A percentile compares a stretch with the other conserved stretches of the same genome.
Evolutionary conservation across 345 rosid species (phyloP).

Genomic region (Rhizophora apiculata): DNA sequence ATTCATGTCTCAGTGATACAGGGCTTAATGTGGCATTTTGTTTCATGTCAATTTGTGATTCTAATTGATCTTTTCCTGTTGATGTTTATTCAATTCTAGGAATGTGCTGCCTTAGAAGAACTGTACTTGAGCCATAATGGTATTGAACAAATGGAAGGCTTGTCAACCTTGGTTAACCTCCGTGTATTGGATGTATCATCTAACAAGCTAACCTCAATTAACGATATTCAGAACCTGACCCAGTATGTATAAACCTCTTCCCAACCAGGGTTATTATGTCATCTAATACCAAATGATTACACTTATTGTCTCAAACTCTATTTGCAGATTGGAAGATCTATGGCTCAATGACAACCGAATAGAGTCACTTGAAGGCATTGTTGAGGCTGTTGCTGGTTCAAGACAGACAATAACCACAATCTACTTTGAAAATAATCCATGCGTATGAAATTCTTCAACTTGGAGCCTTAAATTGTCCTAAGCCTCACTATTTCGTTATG

Average conservation of each 20-base stretch:
- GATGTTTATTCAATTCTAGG: conserved; percentile 35
- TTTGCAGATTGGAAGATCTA: conserved; percentile 75
- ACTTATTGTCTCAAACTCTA: conserved; percentile 20
- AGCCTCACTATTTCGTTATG: conserved; percentile 2
- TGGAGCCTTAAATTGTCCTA: conserved; percentile 5
- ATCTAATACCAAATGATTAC: not conserved
- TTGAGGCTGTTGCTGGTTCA: conserved; percentile 63
- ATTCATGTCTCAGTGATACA: not conserved
- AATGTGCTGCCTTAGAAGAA: conserved; percentile 84
- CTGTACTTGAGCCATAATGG: conserved; percentile 96
- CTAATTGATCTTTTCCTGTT: not conserved
- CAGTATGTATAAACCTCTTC: conserved; percentile 36
- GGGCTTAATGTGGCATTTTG: not conserved
- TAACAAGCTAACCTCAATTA: conserved; percentile 74
- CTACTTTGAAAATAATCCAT: conserved; percentile 89
- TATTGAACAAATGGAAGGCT: conserved; percentile 83
- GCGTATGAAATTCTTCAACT: conserved; percentile 52
- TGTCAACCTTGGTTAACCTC: conserved; percentile 69
- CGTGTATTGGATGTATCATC: conserved; percentile 77
- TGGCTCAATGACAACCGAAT: conserved; percentile 96
- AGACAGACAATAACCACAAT: conserved; percentile 82
- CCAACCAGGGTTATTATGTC: not conserved
- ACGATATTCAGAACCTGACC: conserved; percentile 73
- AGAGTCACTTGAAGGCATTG: conserved; percentile 61
- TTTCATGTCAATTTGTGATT: no score